Percentiles rank a stretch among this genome's conserved stretches.
Evolutionary conservation across 2,329 filamentous ascomycete species (phyloP).

Genomic region (Xylariaceae sp.): DNA sequence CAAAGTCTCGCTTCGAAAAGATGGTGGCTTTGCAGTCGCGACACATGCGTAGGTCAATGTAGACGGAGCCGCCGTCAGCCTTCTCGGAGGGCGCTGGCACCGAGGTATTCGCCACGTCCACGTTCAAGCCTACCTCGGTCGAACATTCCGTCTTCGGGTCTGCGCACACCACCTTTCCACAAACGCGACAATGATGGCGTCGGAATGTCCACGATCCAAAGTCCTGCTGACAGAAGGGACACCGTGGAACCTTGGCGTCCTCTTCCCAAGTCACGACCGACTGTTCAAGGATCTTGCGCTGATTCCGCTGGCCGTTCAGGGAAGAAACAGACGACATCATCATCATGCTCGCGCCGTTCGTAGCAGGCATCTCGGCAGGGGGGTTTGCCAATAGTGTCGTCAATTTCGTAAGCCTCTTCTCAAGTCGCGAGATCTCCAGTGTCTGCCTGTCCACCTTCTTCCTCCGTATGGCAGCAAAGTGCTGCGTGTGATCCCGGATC

Average conservation of each 20-base stretch:
- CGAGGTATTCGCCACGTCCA: slow-evolving; percentile 61
- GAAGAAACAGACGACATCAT: slow-evolving; percentile 57
- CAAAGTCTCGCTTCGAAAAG: slow-evolving; percentile 69
- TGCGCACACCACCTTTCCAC: slow-evolving; percentile 87
- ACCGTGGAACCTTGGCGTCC: slow-evolving; percentile 70
- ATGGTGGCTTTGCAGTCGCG: slow-evolving; percentile 69
- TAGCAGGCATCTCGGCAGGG: slow-evolving; percentile 50
- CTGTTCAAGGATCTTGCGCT: slow-evolving; percentile 79
- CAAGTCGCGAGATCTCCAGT: slow-evolving; percentile 80
- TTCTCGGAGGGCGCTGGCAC: slow-evolving; percentile 43
- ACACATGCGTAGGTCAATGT: slow-evolving; percentile 84
- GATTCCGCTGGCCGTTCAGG: slow-evolving; percentile 63
- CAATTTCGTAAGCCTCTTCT: slow-evolving; percentile 86
- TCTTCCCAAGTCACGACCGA: slow-evolving; percentile 94
- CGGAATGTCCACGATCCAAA: slow-evolving; percentile 91
- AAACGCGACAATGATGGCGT: slow-evolving; percentile 90
- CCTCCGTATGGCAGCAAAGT: slow-evolving; percentile 65
- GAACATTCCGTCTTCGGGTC: slow-evolving; percentile 83
- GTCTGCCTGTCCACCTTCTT: slow-evolving; percentile 78
- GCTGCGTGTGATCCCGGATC: slow-evolving; percentile 64
- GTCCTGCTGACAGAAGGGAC: slow-evolving; percentile 93
- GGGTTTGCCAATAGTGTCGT: slow-evolving; percentile 76
- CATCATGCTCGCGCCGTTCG: slow-evolving; percentile 46
- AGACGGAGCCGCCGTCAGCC: slow-evolving; percentile 39
- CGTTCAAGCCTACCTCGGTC: slow-evolving; percentile 72